phyloP scores from a whole-genome alignment of 208 protist genomes.

The Herpetomonas samuelpessoai region DNA sequence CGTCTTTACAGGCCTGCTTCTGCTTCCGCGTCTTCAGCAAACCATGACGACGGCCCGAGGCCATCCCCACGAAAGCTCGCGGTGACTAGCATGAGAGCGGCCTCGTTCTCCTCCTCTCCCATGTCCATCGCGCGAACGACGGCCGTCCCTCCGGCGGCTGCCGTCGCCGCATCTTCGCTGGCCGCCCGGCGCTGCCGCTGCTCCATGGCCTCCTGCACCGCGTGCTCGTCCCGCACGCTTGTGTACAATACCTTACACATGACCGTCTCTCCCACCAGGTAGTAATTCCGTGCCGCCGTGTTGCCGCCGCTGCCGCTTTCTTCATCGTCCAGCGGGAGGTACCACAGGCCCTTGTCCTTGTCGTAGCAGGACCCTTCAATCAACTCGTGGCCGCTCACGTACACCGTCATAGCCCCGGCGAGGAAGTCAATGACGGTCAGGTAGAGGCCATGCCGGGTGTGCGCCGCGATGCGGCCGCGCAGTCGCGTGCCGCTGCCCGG shows the following conservation, averaged over 20 bases:
- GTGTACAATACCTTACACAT: conserved; percentile 53
- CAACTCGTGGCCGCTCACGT: conserved; percentile 54
- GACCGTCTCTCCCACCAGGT: conserved; percentile 63
- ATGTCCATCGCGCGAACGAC: no score
- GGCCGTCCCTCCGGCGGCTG: no score
- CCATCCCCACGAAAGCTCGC: conserved; percentile 71
- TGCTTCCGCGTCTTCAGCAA: conserved; percentile 23
- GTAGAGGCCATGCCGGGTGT: conserved; percentile 36
- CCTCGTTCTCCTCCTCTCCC: background rate
- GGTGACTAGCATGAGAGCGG: conserved; percentile 54
- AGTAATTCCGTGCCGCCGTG: conserved; percentile 35
- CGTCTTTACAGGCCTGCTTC: background rate
- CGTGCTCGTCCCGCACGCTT: conserved; percentile 29
- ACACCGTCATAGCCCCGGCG: conserved; percentile 25
- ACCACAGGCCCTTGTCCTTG: conserved; percentile 35
- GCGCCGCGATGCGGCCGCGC: conserved; percentile 49
- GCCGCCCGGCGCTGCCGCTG: background rate
- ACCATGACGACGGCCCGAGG: conserved; percentile 75
- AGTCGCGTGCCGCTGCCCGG: conserved; percentile 49
- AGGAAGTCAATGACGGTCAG: conserved; percentile 56
- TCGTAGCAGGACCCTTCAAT: conserved; percentile 53
- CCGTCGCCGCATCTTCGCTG: no score
- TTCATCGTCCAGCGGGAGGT: conserved; percentile 74
- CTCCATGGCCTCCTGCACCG: background rate
- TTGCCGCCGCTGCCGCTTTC: background rate